Base-by-base conservation (phyloP, 1,139 yeast species). In the Saccharomyces hybrid region DNA sequence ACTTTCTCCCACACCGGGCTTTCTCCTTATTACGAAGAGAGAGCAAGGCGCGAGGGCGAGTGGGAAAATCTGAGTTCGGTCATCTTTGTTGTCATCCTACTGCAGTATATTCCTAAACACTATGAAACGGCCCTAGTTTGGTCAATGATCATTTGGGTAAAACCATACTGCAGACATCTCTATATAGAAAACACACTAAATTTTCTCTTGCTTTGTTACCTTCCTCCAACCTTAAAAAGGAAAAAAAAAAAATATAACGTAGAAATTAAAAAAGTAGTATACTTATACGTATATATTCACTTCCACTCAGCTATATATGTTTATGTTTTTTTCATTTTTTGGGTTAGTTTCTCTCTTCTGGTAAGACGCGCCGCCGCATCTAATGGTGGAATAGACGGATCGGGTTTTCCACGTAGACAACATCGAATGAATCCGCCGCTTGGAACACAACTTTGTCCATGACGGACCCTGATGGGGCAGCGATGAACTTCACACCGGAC, bases 331-430 rank as follows among this genome's bases (percentile, higher is more conserved):
- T 28, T 16, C 16, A 6, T 38, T 16, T 34, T 34, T 7, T 16
- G 9, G 14, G 14, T 16, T 34, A 6, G 6, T 14, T 38, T 16
- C 14, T 14, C 14, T 34, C 41, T 14, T 38, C 24, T 16, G 5
- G 11, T 11, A 38, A 38, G 12, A 38, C 24, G 26, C 27, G 27
- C 29, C 27, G 27, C 29, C n/a, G 29, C n/a, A 16, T 41, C 69
- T 79, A 93, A 75, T 93, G 99, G 74, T 93, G 99, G 96, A 93
- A 93, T 73, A 93, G 79, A 73, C 99, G 89, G 70, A 93, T 90
- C 72, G 96, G 91, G 78, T 91, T 89, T 76, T 90, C 97, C 64
- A 90, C 91, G 71, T 91, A 89, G 64, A 90, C 95, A 64, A 91
- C 77, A 69, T 83, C 86, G 70, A 83, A 82, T 57, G 95, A 82